These are phyloP conservation scores for Murraya koenigii DNA, from an alignment of 345 rosid genomes.

Conservation along the genomic window DNA sequence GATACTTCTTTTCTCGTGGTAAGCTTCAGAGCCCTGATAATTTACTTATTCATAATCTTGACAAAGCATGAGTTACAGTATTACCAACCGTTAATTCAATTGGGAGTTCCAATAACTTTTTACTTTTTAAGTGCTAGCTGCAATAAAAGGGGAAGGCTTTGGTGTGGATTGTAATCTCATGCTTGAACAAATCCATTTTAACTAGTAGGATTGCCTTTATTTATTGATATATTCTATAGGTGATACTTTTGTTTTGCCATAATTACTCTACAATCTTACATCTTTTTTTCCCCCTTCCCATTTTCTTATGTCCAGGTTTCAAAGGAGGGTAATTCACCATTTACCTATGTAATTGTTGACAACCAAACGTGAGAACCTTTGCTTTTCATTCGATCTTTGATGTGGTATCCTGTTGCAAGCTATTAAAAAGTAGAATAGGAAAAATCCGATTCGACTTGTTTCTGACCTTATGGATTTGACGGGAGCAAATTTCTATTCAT, in stretches of 20 bases:
- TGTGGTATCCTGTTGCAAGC: background rate
- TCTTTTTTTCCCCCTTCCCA: background rate
- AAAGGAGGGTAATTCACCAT: constrained; percentile 73
- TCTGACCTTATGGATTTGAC: background rate
- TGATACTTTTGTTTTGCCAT: background rate
- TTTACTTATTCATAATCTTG: background rate
- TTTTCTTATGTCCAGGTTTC: constrained; percentile 51
- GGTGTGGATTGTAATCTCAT: background rate
- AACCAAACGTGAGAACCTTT: constrained; percentile 60
- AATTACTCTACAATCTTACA: background rate
- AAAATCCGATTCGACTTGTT: background rate
- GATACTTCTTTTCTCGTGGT: constrained; percentile 66
- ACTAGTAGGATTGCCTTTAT: background rate
- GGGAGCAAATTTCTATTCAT: background rate
- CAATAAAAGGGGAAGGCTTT: background rate
- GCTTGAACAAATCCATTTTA: background rate
- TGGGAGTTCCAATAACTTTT: background rate
- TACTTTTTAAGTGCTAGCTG: background rate
- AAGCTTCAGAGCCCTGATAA: constrained; percentile 11
- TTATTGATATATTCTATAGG: background rate
- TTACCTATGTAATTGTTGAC: constrained; percentile 82
- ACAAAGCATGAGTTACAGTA: background rate
- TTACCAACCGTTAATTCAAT: background rate
- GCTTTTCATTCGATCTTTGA: background rate
- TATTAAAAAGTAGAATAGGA: background rate